These are phyloP conservation scores for Calonectria ilicicola DNA, from an alignment of 2,329 filamentous ascomycete species.

Conservation along the genomic window DNA sequence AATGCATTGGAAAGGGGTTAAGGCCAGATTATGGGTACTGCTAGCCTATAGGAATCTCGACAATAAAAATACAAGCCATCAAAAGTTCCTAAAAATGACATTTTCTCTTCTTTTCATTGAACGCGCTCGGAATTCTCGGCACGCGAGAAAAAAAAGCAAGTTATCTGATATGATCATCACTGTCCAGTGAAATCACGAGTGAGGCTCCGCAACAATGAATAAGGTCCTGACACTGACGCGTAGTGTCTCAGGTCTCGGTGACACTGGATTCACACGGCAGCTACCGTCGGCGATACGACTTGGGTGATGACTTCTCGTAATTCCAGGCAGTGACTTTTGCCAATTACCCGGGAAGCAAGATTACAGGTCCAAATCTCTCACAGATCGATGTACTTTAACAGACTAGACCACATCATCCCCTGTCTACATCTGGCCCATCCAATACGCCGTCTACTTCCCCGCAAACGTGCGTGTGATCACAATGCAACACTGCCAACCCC, in stretches of 20 bases:
- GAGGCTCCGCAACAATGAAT: background rate
- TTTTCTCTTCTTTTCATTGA: background rate
- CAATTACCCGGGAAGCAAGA: background rate
- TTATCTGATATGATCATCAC: background rate
- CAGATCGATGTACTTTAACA: background rate
- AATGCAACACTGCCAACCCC: conserved; percentile 3
- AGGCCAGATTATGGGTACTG: background rate
- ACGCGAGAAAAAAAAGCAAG: background rate
- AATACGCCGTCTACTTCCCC: background rate
- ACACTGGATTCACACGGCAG: background rate
- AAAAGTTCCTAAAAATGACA: background rate
- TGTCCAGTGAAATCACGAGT: background rate
- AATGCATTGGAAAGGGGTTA: background rate
- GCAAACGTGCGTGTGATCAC: conserved; percentile 16
- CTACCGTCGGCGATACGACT: background rate
- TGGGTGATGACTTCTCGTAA: background rate
- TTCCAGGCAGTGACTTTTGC: background rate
- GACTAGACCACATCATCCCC: background rate
- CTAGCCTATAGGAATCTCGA: background rate
- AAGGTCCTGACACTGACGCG: background rate
- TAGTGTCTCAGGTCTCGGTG: background rate
- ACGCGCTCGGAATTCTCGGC: background rate
- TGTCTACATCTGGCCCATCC: background rate
- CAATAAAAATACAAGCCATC: background rate
- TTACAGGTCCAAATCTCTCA: background rate